Base-by-base conservation (phyloP, 306 rosid genomes). In the Begonia loranthoides region DNA sequence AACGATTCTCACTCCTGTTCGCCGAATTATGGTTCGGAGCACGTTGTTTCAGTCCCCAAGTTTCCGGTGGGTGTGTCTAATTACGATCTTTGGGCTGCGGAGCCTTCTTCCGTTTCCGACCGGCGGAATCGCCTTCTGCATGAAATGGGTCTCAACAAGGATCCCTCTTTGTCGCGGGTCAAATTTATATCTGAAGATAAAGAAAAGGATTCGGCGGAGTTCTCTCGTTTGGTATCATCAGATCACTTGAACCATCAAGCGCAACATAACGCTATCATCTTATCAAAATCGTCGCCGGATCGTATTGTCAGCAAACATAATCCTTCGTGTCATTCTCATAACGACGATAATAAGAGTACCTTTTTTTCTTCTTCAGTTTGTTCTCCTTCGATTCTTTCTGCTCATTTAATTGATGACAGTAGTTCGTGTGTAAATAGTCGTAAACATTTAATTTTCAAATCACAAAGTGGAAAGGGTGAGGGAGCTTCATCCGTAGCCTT, bases 21-120 rank as follows among this genome's bases (percentile, higher is more conserved):
- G 15, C 59, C 92, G 45, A 65, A 70, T 69, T 72, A 78, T 72
- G 87, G 56, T 62, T 50, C 70, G 16, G 63, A 17, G 52, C 60
- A 38, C 16, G 68, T 58, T 3, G 73, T 76, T 38, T 70, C 70
- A 3, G 57, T 73, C 6, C 89, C 76, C 34, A 81, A 68, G 58
- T 81, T 81, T 69, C 95, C 87, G 11, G 54, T 63, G 59, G 75
- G 69, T 19, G 70, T 63, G 28, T 65, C 73, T 76, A 71, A 79
- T 50, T 90, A 85, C 70, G 95, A 86, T 24, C 51, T 90, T n/a
- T 90, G 99, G 99, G 82, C 78, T 94, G 80, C 95, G 63, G 86
- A 86, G 57, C 95, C 95, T 1, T 76, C 86, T 36, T 85, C 99
- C 33, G 79, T 90, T 28, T 80, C 87, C 19, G 99, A 90, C 57